A percentile compares a stretch with the other conserved stretches of the same genome.
Conservation (phyloP, 2,329 filamentous ascomycete species). For the Alternaria burnsii region DNA sequence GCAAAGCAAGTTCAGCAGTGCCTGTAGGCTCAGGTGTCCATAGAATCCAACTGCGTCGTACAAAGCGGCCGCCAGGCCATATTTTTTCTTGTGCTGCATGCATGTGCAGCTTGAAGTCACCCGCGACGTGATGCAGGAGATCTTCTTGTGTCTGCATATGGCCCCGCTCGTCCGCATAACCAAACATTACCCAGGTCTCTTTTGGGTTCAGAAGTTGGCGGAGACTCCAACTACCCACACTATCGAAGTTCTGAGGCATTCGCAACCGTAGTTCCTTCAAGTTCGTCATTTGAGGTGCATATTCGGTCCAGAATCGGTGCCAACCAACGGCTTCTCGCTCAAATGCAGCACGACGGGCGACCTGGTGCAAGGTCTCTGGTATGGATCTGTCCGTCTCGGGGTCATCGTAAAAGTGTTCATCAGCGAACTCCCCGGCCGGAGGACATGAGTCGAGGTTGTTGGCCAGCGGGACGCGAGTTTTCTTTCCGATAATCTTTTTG, state of each 20-base stretch:
- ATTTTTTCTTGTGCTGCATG: constrained; percentile 12
- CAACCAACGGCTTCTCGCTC: constrained; percentile 35
- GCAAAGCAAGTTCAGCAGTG: not conserved
- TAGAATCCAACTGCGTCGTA: constrained; percentile 24
- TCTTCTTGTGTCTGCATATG: constrained; percentile 29
- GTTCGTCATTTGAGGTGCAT: constrained; percentile 23
- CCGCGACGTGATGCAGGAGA: not conserved
- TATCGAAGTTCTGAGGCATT: constrained; percentile 35
- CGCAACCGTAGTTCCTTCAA: constrained; percentile 30
- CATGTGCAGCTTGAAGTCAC: not conserved
- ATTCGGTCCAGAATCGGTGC: constrained; percentile 37
- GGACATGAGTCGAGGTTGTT: constrained; percentile 12
- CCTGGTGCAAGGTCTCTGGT: constrained; percentile 14
- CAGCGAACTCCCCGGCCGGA: constrained; percentile 23
- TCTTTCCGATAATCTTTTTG: not conserved
- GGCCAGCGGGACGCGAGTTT: constrained; percentile 13
- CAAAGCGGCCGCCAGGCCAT: constrained; percentile 25
- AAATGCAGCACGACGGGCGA: constrained; percentile 28
- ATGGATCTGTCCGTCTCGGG: constrained; percentile 10
- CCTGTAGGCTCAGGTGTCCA: not conserved
- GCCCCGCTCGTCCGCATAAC: constrained; percentile 30
- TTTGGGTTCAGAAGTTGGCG: constrained; percentile 24
- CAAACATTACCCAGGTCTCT: constrained; percentile 27
- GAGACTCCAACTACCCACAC: constrained; percentile 24
- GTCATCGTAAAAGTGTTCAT: not conserved